Base-by-base conservation (phyloP, 2,329 filamentous ascomycete genomes). In the Geoglossum cookeanum region DNA sequence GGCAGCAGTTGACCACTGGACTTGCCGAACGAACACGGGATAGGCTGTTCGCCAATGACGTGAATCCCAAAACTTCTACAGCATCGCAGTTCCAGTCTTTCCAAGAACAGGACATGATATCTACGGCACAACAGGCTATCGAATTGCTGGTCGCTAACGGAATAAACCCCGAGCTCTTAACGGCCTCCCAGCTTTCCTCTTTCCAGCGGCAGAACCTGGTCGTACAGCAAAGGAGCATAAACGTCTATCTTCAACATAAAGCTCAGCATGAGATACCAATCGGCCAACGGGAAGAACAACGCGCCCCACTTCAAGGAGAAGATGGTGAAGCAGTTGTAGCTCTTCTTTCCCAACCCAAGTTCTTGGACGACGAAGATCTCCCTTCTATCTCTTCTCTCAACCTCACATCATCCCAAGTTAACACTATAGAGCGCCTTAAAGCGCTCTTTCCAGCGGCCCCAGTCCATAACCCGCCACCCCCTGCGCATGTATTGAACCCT, bases 241-340 rank as follows among this genome's bases (percentile, higher is more conserved):
- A 88, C 70, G 83, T 87, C 69, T 95, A 95, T 77, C 82, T 86
- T 68, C 81, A 87, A 71, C 86, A 83, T 70, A 78, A 95, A 68
- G 81, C 85, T 71, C 81, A 89, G 71, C 85, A 91, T 70, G 84
- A 90, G 68, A 84, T 84, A 53, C 17, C 29, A 22, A 37, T 35
- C 4, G 17, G 30, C 6, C 30, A 33, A 37, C n/a, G 22, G n/a
- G n/a, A 45, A 22, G 7, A 22, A 9, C 15, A 42, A 42, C 39
- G 7, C 13, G 4, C 4, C 8, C 13, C 48, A 33, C 29, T 37
- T 15, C 30, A 33, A 13, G n/a, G 22, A 33, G 5, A 32, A 53
- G 49, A 53, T 35, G 54, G 54, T 9, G 54, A 35, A 29, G 54
- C 37, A 45, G 54, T 55, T n/a, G 54, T 44, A n/a, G 29, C 33